Base-by-base conservation (phyloP, 73 alveolate genomes). In the Paramecium octaurelia region DNA sequence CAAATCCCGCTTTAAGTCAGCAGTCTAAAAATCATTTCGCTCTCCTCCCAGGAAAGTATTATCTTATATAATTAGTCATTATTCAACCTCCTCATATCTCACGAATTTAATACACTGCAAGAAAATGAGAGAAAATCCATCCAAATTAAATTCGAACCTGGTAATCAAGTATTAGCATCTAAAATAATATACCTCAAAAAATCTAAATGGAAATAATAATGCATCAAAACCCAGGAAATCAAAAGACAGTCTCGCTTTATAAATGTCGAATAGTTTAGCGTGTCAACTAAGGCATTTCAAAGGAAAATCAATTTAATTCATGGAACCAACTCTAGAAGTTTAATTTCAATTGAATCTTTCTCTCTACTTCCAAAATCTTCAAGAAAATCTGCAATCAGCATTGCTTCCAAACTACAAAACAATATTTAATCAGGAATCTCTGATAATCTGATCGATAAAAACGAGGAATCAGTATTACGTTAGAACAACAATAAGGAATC, bases 41-140 rank as follows among this genome's bases (percentile, higher is more conserved):
- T 27, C 50, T 31, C 42, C 46, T 64, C 50, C 84, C 14, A 21
- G 84, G 50, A 64, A 64, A 64, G 84, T 64, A 64, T 64, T 64
- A 64, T 64, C 27, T 31, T 27, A 31, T 64, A 64, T 64, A 75
- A 42, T 75, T 38, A 75, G 60, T 75, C 88, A 16, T 9, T 75
- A 9, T 75, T 75, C 6, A 75, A 12, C 18, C 64, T 75, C 9
- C 46, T 75, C 0, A 75, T 75, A 35, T 75, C 88, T 75, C 58
- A 21, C 38, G 88, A 75, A 38, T 75, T 75, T 38, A 75, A 75
- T 42, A 18, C 60, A 10, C n/a, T 42, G 4, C 88, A 75, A 7
- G 34, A 75, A 38, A 23, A 75, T 8, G 88, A 75, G 24, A 29
- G 88, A 9, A 75, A 75, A 75, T 34, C 88, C 35, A 75, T 75